Conservation (phyloP, 2,329 filamentous ascomycete genomes). For the Apiospora sp. region DNA sequence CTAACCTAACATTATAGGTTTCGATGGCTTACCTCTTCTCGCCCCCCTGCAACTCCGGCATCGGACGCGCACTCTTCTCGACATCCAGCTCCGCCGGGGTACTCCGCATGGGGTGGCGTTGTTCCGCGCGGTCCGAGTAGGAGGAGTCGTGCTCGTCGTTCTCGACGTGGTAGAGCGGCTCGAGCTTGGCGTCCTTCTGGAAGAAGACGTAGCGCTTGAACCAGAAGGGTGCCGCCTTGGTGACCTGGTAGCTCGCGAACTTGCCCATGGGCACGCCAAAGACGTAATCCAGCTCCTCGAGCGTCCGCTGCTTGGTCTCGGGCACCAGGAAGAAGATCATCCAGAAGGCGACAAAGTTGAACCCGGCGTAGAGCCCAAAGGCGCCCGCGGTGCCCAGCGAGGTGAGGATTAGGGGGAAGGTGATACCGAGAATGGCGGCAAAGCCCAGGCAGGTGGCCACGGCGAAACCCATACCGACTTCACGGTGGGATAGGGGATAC, state of each 20-base stretch:
- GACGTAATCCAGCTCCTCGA: conserved; percentile 59
- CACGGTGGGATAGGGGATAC: conserved; percentile 74
- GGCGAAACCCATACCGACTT: conserved; percentile 75
- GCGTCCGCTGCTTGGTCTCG: conserved; percentile 57
- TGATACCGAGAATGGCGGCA: conserved; percentile 69
- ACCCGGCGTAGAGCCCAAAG: conserved; percentile 54
- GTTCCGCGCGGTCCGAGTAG: background rate
- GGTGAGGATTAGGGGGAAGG: conserved; percentile 65
- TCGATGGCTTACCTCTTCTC: background rate
- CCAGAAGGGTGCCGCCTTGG: conserved; percentile 48
- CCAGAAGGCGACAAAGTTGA: conserved; percentile 54
- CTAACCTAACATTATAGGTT: background rate
- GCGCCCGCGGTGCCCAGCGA: conserved; percentile 55
- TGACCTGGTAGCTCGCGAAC: conserved; percentile 51
- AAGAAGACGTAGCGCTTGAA: conserved; percentile 46
- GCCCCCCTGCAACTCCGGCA: background rate
- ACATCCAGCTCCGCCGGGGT: conserved; percentile 18
- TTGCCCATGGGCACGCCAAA: conserved; percentile 52
- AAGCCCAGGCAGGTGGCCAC: conserved; percentile 71
- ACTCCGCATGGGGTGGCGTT: background rate
- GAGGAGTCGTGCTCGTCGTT: conserved; percentile 29
- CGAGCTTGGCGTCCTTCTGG: conserved; percentile 39
- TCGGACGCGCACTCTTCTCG: conserved; percentile 26
- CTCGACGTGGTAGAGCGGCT: conserved; percentile 42
- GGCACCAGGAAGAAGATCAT: conserved; percentile 59